phyloP scores from a whole-genome alignment of 2,329 filamentous ascomycete species.

The Claviceps cyperi region DNA sequence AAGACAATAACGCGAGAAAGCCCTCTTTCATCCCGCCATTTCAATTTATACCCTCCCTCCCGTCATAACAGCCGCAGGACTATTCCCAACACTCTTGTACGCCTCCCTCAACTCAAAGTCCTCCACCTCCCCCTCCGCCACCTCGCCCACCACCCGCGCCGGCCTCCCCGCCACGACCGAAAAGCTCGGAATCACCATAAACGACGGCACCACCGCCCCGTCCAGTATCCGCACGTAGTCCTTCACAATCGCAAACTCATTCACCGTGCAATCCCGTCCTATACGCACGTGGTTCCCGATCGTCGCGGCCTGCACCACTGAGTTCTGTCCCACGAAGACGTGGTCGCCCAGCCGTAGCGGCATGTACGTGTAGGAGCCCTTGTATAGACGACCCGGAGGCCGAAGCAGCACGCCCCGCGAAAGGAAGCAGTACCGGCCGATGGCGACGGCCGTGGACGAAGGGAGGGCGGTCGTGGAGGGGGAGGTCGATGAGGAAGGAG shows the following conservation, averaged over 20 bases:
- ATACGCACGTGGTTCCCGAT: slow-evolving; percentile 81
- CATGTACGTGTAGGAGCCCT: slow-evolving; percentile 67
- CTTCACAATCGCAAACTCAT: slow-evolving; percentile 82
- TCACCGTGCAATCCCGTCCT: slow-evolving; percentile 60
- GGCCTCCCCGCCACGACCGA: slow-evolving; percentile 78
- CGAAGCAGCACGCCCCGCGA: slow-evolving; percentile 64
- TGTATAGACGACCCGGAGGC: slow-evolving; percentile 70
- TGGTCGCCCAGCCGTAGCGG: slow-evolving; percentile 89
- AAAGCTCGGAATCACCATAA: slow-evolving; percentile 88
- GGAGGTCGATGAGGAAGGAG: slow-evolving; percentile 17
- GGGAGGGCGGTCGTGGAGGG: slow-evolving; percentile 33
- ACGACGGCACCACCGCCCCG: slow-evolving; percentile 65
- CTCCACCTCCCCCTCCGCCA: slow-evolving; percentile 55
- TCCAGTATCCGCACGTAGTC: slow-evolving; percentile 85
- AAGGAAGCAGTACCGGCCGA: slow-evolving; percentile 85
- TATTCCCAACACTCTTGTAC: slow-evolving; percentile 50
- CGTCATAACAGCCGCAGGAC: slow-evolving; percentile 16
- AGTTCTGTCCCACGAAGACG: slow-evolving; percentile 68
- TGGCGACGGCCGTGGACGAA: slow-evolving; percentile 56
- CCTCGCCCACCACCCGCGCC: slow-evolving; percentile 66
- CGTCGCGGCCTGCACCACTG: slow-evolving; percentile 68
- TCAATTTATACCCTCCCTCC: not conserved
- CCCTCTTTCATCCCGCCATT: no score
- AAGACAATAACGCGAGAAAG: not conserved
- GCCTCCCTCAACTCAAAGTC: slow-evolving; percentile 49